These are phyloP conservation scores for Tricholoma matsutake DNA, from an alignment of 768 basidiomycete species.

Conservation along the genomic window DNA sequence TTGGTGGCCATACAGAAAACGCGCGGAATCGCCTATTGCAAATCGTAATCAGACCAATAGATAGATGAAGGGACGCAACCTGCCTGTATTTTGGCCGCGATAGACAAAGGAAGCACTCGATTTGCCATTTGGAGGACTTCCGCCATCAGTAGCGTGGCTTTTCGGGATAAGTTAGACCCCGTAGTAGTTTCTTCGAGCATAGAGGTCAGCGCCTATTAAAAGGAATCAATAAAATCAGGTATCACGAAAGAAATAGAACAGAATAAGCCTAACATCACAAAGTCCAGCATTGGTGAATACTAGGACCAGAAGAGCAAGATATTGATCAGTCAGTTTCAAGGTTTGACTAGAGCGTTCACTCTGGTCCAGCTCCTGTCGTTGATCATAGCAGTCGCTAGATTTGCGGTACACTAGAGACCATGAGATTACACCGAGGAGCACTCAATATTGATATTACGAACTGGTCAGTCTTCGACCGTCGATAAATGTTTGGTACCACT, in stretches of 20 bases:
- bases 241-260: neutral
- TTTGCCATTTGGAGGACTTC: slow-evolving; percentile 90
- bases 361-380: slow-evolving; percentile 27
- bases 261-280: slow-evolving; percentile 57
- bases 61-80: neutral
- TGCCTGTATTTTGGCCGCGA: slow-evolving; percentile 86
- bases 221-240: neutral
- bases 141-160: slow-evolving; percentile 88
- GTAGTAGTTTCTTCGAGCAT: slow-evolving; percentile 82
- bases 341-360: slow-evolving; percentile 50
- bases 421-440: neutral
- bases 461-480: slow-evolving; percentile 86
- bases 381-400: slow-evolving; percentile 41
- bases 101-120: slow-evolving; percentile 73
- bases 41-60: slow-evolving; percentile 2
- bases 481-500: slow-evolving; percentile 92
- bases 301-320: slow-evolving; percentile 78
- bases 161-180: slow-evolving; percentile 74
- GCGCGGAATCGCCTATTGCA: slow-evolving; percentile 67
- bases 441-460: slow-evolving; percentile 30
- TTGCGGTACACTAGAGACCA: slow-evolving; percentile 61
- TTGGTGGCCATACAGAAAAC: slow-evolving; percentile 84
- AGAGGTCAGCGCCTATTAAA: slow-evolving; percentile 67
- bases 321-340: slow-evolving; percentile 89
- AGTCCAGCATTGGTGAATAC: slow-evolving; percentile 87